Percentiles rank a stretch among this genome's conserved stretches.
Evolutionary conservation across 2,329 filamentous ascomycete genomes (phyloP).

Genomic region (Fonsecaea pugnacius): DNA sequence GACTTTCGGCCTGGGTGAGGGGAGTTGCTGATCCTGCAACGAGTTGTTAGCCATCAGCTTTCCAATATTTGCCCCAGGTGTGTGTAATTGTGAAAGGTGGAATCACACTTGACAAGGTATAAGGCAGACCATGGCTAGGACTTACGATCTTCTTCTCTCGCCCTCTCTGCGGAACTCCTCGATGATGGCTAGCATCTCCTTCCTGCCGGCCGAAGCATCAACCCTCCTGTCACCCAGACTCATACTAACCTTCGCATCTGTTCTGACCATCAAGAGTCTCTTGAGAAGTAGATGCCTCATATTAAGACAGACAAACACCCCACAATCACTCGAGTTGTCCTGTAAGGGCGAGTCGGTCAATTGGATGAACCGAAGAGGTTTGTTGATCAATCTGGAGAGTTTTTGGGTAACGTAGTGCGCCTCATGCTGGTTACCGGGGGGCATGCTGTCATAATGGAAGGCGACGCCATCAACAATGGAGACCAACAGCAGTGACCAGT

Average conservation of each 20-base stretch:
- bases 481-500: slow-evolving; percentile 93
- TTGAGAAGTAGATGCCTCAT: slow-evolving; percentile 94
- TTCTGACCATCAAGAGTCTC: slow-evolving; percentile 76
- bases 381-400: slow-evolving; percentile 69
- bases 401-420: slow-evolving; percentile 72
- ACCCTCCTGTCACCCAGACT: slow-evolving; percentile 84
- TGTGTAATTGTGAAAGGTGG: slow-evolving; percentile 9
- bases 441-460: slow-evolving; percentile 94
- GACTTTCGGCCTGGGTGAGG: slow-evolving; percentile 35
- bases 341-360: slow-evolving; percentile 87
- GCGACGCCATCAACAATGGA: slow-evolving; percentile 85
- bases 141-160: slow-evolving; percentile 79
- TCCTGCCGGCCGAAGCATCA: slow-evolving; percentile 77
- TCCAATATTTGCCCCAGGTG: not conserved
- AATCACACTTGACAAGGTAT: slow-evolving; percentile 1
- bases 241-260: slow-evolving; percentile 89
- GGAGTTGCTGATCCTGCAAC: slow-evolving; percentile 33
- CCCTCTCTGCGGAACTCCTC: slow-evolving; percentile 85
- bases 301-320: slow-evolving; percentile 91
- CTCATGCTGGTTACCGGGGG: slow-evolving; percentile 73
- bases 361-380: slow-evolving; percentile 72
- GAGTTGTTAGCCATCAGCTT: not conserved
- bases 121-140: slow-evolving; percentile 37
- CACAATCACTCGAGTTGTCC: slow-evolving; percentile 90
- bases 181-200: slow-evolving; percentile 90